Evolutionary conservation across 306 rosid species (phyloP), one percentile per base, ranked within the genome.

Genomic region (Senna tora): DNA sequence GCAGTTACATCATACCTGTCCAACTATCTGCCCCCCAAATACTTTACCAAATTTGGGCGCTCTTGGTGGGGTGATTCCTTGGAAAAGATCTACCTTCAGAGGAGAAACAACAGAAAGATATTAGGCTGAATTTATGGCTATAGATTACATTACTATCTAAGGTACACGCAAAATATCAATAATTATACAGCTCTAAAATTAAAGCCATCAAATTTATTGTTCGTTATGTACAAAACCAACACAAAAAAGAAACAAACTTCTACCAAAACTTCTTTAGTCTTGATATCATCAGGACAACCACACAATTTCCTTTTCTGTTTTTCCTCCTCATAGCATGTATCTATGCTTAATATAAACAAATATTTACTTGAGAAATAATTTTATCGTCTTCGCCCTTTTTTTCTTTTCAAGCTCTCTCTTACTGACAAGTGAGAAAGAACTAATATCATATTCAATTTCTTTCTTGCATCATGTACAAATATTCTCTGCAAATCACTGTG

Each of bases 1-100:
- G 70, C 32, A 56, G 67, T 57, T 73, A 75, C 56, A 73, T 69
- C 75, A 58, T 84, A 85, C 98, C 97, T 94, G 99, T 79, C 95
- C 97, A 81, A 94, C 75, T 19, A 91, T 22, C 70, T 94, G 97
- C 56, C 99, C 99, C 46, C 99, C 99, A 53, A 91, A 94, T 72
- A 94, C 97, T 77, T 89, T 87, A 57, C 96, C 97, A 76, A 89
- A 89, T 59, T 63, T 82, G 58, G 99, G 97, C 34, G 99, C 99
- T 57, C 84, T 84, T 7, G 80, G 85, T 39, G 88, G 86, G 65
- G 97, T 94, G 81, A 94, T 86, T 81, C 97, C 99, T 75, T 43
- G 77, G 83, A 94, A 94, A 79, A 86, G 77, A 79, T 94, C 88
- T 49, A 84, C 95, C 99, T 94, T 67, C 79, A 70, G 22, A 56